Evolutionary conservation across 371 early-diverging fungal genomes (phyloP).

Genomic region (Conidiobolus incongruus): DNA sequence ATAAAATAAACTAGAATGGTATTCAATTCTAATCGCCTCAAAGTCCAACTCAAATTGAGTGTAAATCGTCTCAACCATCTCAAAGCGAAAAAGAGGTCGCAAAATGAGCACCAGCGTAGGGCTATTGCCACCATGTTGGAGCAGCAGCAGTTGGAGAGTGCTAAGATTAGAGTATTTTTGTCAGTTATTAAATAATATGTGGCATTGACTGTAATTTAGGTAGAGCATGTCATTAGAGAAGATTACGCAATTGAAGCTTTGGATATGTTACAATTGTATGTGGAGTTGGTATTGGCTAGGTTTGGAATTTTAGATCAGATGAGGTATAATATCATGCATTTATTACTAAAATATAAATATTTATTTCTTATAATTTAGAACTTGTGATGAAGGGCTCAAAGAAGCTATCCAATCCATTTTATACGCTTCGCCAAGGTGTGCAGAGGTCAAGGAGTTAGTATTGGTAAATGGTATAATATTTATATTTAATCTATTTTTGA

Average conservation of each 20-base stretch:
- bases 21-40: constrained; percentile 35
- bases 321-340: constrained; percentile 25
- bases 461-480: constrained; percentile 12
- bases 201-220: constrained; percentile 9
- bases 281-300: constrained; percentile 65
- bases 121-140: constrained; percentile 67
- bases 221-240: constrained; percentile 78
- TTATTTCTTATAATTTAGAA: constrained; percentile 12
- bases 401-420: constrained; percentile 76
- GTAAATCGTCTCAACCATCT: constrained; percentile 64
- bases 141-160: constrained; percentile 60
- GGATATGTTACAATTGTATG: constrained; percentile 75
- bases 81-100: constrained; percentile 61
- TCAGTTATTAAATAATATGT: background rate
- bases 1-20: too few relatives aligned
- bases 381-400: constrained; percentile 49
- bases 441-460: constrained; percentile 65
- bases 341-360: background rate
- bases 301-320: constrained; percentile 66
- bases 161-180: constrained; percentile 47
- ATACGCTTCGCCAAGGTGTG: constrained; percentile 59
- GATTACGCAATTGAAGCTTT: constrained; percentile 72
- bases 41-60: constrained; percentile 70
- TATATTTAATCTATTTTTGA: background rate
- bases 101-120: constrained; percentile 41